A percentile compares a stretch with the other conserved stretches of the same genome.
Conservation (phyloP, 2,329 filamentous ascomycete species). For the Canariomyces notabilis region DNA sequence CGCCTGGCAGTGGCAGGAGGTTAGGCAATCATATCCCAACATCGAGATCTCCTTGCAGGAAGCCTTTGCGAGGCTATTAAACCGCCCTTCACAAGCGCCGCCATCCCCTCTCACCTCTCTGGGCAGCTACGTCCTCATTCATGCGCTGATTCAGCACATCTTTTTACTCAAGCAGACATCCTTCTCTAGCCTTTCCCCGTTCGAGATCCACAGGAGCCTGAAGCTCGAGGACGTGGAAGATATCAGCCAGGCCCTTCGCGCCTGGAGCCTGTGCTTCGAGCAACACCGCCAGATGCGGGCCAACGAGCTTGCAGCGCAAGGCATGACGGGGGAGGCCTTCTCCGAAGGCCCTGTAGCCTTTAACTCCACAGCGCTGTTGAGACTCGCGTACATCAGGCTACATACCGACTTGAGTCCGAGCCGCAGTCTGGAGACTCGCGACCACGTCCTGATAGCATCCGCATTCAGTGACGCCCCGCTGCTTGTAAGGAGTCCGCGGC, state of each 20-base stretch:
- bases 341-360: slow-evolving; percentile 59
- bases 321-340: slow-evolving; percentile 43
- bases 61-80: slow-evolving; percentile 50
- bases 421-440: slow-evolving; percentile 59
- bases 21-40: slow-evolving; percentile 45
- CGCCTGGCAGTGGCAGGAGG: slow-evolving; percentile 56
- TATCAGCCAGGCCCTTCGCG: slow-evolving; percentile 48
- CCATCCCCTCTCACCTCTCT: slow-evolving; percentile 52
- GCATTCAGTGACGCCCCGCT: slow-evolving; percentile 55
- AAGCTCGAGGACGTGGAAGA: slow-evolving; percentile 53
- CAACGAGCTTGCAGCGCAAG: slow-evolving; percentile 39
- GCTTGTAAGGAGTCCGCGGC: slow-evolving; percentile 52
- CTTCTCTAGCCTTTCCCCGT: slow-evolving; percentile 44
- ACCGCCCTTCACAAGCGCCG: slow-evolving; percentile 44
- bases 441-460: slow-evolving; percentile 56
- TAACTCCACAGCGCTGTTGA: slow-evolving; percentile 58
- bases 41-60: slow-evolving; percentile 53
- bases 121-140: slow-evolving; percentile 67
- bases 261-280: slow-evolving; percentile 57
- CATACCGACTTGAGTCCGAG: slow-evolving; percentile 61
- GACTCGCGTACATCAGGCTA: slow-evolving; percentile 58
- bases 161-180: slow-evolving; percentile 63
- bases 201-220: slow-evolving; percentile 46
- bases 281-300: slow-evolving; percentile 48
- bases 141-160: slow-evolving; percentile 67